Base-by-base conservation (phyloP, 306 rosid genomes). In the Ormosia emarginata region DNA sequence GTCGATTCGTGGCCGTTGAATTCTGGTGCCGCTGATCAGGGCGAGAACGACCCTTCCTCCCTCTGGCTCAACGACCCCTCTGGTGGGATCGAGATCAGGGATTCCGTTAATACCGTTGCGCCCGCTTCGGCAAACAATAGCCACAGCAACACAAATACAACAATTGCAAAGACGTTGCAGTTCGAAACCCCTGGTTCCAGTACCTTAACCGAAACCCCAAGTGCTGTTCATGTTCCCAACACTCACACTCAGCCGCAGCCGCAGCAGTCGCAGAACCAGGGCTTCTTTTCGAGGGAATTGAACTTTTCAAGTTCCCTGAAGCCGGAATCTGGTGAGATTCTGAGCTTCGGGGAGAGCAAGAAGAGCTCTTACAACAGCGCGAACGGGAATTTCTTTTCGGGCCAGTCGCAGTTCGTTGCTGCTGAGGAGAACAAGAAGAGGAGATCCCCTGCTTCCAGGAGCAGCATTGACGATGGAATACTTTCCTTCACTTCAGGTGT, bases 261-360 rank as follows among this genome's bases (percentile, higher is more conserved):
- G 13, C 87, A 79, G 14, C 88, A 82, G 46, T 58, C 74, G 4
- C 94, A 88, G 63, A 91, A 80, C 50, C 93, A 92, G 72, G 84
- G 89, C 67, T 81, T 90, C 75, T 90, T 93, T 70, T 8, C 93
- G 5, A 79, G 79, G 30, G 98, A 95, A 66, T 68, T 93, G 66
- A 92, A 93, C 73, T 86, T 93, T 57, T 89, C 49, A 6, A 43
- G 11, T 80, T 63, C 85, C 2, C 46, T 92, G 82, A 95, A 93
- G 88, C 98, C 94, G 2, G 98, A 95, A 72, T 90, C 94, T 0
- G 94, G 98, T 0, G 98, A 93, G 87, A 93, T 95, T 80, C 71
- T 95, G 67, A 92, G 88, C 73, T 93, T 92, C 44, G 91, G 92
- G 0, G 98, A 90, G 77, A 92, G 93, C 73, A 93, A 90, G 87